Base-by-base conservation (phyloP, 148 eudicot genomes). In the Rhododendron simsii region DNA sequence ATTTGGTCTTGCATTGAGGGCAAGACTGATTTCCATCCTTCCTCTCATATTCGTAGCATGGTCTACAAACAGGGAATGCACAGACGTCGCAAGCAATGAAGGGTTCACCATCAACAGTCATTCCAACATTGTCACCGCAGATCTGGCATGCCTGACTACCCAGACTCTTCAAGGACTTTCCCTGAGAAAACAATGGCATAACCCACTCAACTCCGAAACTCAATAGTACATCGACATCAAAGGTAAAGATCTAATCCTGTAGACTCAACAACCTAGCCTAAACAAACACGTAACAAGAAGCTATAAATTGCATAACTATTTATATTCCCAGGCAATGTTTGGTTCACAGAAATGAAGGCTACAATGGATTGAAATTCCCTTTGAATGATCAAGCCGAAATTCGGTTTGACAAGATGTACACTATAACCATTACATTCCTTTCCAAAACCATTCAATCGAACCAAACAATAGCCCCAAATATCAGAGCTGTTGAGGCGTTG, bases 1-100 rank as follows among this genome's bases (percentile, higher is more conserved):
- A 92, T 85, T 83, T 85, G 55, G 94, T 92, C 85, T 92, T 92
- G 90, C 94, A 92, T 28, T 92, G 94, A 83, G 93, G 93, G 83
- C 93, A 94, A 82, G 91, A 87, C 84, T 92, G 93, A 53, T 82
- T 85, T 76, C 90, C 90, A 83, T 86, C 87, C 84, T 88, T 88
- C 73, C 90, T 78, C 87, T 86, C 90, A 53, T 88, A 88, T 63
- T 88, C 90, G 53, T 88, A 88, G 48, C 90, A 88, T 9, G 87
- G 84, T 81, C 90, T 85, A 47, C 90, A 89, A 78, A 87, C 89
- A 65, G 87, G 87, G 51, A 87, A 82, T 41, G 80, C 74, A 78
- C 87, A 85, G 12, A 87, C 80, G 59, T 87, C 81, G 80, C 87
- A 88, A 85, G 90, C 90, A 48, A 83, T 63, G 57, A 88, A 88